Conservation (phyloP, 2,329 filamentous ascomycete species). For the Penicillium sp. region DNA sequence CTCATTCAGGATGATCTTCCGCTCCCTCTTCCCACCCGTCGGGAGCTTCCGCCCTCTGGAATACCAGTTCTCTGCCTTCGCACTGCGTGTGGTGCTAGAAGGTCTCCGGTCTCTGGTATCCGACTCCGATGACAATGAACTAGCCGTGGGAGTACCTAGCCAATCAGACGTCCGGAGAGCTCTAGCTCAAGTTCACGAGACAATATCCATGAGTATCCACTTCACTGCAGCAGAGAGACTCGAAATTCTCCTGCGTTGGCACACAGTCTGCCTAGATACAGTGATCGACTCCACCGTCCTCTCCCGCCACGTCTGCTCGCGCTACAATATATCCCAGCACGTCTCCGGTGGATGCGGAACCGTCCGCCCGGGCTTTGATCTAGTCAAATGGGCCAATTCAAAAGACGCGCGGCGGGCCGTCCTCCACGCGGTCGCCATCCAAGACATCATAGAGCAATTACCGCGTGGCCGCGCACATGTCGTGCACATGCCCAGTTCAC, state of each 20-base stretch:
- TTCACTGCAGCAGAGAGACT: conserved; percentile 39
- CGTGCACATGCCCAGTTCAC: conserved; percentile 46
- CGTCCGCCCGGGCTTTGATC: conserved; percentile 34
- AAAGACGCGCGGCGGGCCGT: conserved; percentile 43
- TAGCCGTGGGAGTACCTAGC: conserved; percentile 41
- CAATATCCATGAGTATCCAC: conserved; percentile 38
- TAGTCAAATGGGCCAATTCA: conserved; percentile 39
- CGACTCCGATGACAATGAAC: conserved; percentile 39
- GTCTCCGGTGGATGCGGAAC: conserved; percentile 35
- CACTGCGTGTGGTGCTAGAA: conserved; percentile 45
- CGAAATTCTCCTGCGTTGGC: conserved; percentile 46
- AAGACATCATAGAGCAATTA: conserved; percentile 47
- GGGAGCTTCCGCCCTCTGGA: conserved; percentile 30
- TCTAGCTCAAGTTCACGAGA: conserved; percentile 41
- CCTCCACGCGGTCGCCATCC: conserved; percentile 47
- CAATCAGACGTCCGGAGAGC: conserved; percentile 41
- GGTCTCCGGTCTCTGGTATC: conserved; percentile 46
- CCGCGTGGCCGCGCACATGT: conserved; percentile 47
- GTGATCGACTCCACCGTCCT: conserved; percentile 43
- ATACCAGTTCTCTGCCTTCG: conserved; percentile 41
- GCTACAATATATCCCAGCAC: conserved; percentile 41
- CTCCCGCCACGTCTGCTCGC: conserved; percentile 40
- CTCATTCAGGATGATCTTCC: conserved; percentile 43
- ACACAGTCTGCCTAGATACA: conserved; percentile 46
- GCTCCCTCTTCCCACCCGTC: conserved; percentile 39